phyloP scores from a whole-genome alignment of 2,329 filamentous ascomycete species.

The Aspergillus eucalypticola region DNA sequence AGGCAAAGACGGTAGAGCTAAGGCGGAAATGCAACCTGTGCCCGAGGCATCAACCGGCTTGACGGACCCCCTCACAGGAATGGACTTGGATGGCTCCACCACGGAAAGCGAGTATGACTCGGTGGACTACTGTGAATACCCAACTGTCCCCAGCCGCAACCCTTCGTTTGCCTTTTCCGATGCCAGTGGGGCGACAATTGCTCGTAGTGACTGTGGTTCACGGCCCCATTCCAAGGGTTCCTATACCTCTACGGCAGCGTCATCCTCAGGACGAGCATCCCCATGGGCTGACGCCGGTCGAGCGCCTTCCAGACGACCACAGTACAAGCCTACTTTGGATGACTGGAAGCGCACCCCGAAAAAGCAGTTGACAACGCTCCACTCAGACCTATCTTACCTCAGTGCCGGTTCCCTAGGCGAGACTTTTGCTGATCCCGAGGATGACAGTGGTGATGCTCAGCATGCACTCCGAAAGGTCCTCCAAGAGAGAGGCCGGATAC shows the following conservation, averaged over 20 bases:
- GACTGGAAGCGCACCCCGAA: conserved; percentile 38
- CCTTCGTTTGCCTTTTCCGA: conserved; percentile 45
- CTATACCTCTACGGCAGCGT: conserved; percentile 44
- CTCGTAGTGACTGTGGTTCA: conserved; percentile 38
- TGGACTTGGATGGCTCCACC: conserved; percentile 46
- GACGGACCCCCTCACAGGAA: conserved; percentile 37
- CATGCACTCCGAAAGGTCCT: conserved; percentile 50
- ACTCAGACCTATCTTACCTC: conserved; percentile 35
- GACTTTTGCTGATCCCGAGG: conserved; percentile 29
- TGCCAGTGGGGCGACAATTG: conserved; percentile 29
- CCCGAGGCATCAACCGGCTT: conserved; percentile 33
- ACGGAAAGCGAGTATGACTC: conserved; percentile 46
- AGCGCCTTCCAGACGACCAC: conserved; percentile 27
- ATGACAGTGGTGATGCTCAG: conserved; percentile 46
- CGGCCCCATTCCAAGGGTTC: conserved; percentile 47
- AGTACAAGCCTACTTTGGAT: conserved; percentile 24
- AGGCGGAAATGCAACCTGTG: conserved; percentile 46
- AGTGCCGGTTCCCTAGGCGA: conserved; percentile 31
- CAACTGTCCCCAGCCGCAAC: conserved; percentile 38
- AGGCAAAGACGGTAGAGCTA: conserved; percentile 50
- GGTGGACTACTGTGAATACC: conserved; percentile 44
- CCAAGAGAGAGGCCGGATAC: conserved; percentile 33
- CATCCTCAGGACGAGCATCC: conserved; percentile 44
- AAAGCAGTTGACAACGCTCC: conserved; percentile 32
- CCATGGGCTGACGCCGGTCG: conserved; percentile 43